These are phyloP conservation scores for Pyrenophora graminea DNA, from an alignment of 2,329 filamentous ascomycete genomes.

Conservation along the genomic window DNA sequence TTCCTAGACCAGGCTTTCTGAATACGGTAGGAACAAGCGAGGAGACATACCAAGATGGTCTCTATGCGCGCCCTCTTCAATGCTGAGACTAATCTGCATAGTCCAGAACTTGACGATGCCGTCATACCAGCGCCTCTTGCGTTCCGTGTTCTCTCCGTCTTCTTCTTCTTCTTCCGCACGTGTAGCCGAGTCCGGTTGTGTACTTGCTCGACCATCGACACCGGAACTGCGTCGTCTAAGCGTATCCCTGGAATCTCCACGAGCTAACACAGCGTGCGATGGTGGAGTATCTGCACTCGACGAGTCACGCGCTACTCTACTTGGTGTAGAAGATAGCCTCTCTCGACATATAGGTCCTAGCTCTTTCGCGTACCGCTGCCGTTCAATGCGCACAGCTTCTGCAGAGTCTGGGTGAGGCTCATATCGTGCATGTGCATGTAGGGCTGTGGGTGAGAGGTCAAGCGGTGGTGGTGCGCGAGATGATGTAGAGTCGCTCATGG, in stretches of 20 bases:
- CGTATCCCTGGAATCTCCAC: not conserved
- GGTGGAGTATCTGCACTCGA: constrained; percentile 5
- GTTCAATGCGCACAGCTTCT: constrained; percentile 23
- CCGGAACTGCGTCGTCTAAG: constrained; percentile 1
- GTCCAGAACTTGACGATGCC: constrained; percentile 49
- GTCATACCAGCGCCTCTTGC: too few species aligned
- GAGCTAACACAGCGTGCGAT: constrained; percentile 9
- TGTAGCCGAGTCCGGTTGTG: too few species aligned
- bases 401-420: constrained; percentile 26
- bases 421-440: constrained; percentile 11
- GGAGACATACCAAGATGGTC: constrained; percentile 60
- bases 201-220: not conserved
- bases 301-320: not conserved
- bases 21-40: not conserved
- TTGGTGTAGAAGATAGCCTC: not conserved
- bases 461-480: constrained; percentile 12
- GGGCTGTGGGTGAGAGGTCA: constrained; percentile 15
- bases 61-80: constrained; percentile 56
- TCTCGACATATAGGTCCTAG: constrained; percentile 8
- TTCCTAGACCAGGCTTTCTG: not conserved
- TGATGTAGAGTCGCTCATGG: constrained; percentile 15
- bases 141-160: too few species aligned
- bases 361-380: constrained; percentile 23
- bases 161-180: too few species aligned
- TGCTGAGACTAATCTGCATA: constrained; percentile 55